Conservation (phyloP, 768 basidiomycete species). For the Butyriboletus loyo region DNA sequence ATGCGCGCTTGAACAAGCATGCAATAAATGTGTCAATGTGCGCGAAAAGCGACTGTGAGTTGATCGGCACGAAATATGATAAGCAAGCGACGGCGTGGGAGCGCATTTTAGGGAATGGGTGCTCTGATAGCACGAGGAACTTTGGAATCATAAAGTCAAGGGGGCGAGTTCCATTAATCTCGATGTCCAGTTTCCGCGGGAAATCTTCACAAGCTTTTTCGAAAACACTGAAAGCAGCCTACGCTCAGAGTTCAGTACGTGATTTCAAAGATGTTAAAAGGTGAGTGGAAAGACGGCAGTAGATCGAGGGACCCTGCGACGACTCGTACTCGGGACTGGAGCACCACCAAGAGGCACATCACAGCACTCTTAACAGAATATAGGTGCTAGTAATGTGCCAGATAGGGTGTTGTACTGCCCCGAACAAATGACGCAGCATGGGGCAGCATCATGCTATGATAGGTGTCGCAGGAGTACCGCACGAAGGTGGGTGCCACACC, state of each 20-base stretch:
- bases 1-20: constrained; percentile 90
- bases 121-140: constrained; percentile 85
- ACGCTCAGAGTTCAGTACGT: constrained; percentile 15
- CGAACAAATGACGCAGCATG: constrained; percentile 9
- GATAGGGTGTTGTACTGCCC: background rate
- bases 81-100: constrained; percentile 92
- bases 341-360: background rate
- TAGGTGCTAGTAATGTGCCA: constrained; percentile 3
- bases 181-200: constrained; percentile 91
- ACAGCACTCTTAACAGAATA: constrained; percentile 3
- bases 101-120: constrained; percentile 85
- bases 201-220: constrained; percentile 98
- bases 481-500: background rate
- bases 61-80: constrained; percentile 88
- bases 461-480: background rate
- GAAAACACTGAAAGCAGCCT: constrained; percentile 92
- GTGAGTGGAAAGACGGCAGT: background rate
- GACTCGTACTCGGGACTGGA: background rate
- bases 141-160: constrained; percentile 97
- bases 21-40: constrained; percentile 95
- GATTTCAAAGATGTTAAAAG: background rate
- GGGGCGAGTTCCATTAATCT: constrained; percentile 88
- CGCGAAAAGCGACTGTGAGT: constrained; percentile 80
- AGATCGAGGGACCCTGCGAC: background rate
- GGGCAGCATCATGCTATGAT: background rate